Conservation (phyloP, 1,139 yeast genomes). For the Keqinozyma sinolaborantium region DNA sequence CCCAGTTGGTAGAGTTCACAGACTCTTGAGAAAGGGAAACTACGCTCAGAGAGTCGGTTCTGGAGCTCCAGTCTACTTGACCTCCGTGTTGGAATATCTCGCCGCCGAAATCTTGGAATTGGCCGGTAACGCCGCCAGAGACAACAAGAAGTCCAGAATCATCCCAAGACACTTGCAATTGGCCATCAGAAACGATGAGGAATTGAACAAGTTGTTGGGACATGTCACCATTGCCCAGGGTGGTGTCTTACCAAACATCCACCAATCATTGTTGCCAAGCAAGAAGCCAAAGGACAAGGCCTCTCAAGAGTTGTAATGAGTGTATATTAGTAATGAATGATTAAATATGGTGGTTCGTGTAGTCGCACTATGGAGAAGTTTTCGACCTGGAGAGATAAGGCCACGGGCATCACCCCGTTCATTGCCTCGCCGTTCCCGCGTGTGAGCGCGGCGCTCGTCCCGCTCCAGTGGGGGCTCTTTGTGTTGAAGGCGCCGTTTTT, state of each 20-base stretch:
- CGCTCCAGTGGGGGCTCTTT: slow-evolving; percentile 14
- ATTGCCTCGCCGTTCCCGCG: slow-evolving; percentile 41
- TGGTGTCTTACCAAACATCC: slow-evolving; percentile 98
- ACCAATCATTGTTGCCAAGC: slow-evolving; percentile 93
- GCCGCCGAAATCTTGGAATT: slow-evolving; percentile 54
- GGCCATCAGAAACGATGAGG: slow-evolving; percentile 55
- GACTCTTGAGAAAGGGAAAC: slow-evolving; percentile 53
- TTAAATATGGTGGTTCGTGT: slow-evolving; percentile 5
- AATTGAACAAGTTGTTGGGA: slow-evolving; percentile 65
- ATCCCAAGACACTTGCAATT: slow-evolving; percentile 52
- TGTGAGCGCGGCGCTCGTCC: slow-evolving; percentile 3
- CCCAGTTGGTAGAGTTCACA: slow-evolving; percentile 57
- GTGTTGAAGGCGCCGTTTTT: slow-evolving; percentile 26
- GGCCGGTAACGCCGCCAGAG: slow-evolving; percentile 57
- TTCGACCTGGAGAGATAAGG: slow-evolving; percentile 72
- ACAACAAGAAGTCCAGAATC: slow-evolving; percentile 57
- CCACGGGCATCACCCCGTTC: slow-evolving; percentile 81
- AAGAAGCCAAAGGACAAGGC: slow-evolving; percentile 79
- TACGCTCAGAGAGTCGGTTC: slow-evolving; percentile 57
- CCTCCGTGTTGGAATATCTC: slow-evolving; percentile 51
- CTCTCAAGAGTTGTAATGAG: slow-evolving; percentile 76
- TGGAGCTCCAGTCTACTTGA: slow-evolving; percentile 54
- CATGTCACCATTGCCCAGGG: slow-evolving; percentile 95
- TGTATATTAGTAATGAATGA: slow-evolving; percentile 9
- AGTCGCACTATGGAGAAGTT: slow-evolving; percentile 59